Base-by-base conservation (phyloP, 495 filamentous ascomycete genomes). In the Hamigera avellanea region DNA sequence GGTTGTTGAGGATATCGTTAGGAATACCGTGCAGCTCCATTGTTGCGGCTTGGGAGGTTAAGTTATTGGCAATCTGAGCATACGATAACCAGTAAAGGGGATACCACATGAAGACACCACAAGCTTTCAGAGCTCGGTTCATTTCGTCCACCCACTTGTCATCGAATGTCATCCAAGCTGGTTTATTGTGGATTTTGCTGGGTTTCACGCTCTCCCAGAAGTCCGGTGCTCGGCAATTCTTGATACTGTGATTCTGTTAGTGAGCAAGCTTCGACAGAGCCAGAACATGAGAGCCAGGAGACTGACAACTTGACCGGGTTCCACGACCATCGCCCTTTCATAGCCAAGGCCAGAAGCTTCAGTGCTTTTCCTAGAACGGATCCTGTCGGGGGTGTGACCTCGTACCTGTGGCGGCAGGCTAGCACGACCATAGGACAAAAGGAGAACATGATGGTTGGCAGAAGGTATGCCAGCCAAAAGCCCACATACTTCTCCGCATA, bases 401-500 rank as follows among this genome's bases (percentile, higher is more conserved):
- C 48, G 51, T 86, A 85, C 34, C 67, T 68, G 25, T 74, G 69
- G 33, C 69, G 70, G 39, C 75, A 76, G 44, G 62, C 56, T 36
- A 64, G 67, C 49, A 86, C 56, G 19, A 84, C 66, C 1, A 72
- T 8, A 1, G 78, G 78, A 44, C 73, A 77, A 42, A 76, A 43
- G 33, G 64, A 53, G 48, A 84, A 69, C 50, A 73, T 51, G 18
- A 64, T 45, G 8, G 76, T 80, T 4, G 78, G 78, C 12, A 83
- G 62, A 5, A 70, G 57, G 47, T 56, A 84, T 1, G 78, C 64
- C n/a, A 84, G 70, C 68, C 73, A 86, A 61, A 83, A 86, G 19
- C 81, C 81, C 36, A 85, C 77, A 38, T 81, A 82, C 43, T 80
- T 75, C 58, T 83, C 80, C 6, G 73, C 72, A 47, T 81, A 82